These are phyloP conservation scores for Sugiyamaella grinbergsii DNA, from an alignment of 1,139 yeast genomes.

Conservation along the genomic window DNA sequence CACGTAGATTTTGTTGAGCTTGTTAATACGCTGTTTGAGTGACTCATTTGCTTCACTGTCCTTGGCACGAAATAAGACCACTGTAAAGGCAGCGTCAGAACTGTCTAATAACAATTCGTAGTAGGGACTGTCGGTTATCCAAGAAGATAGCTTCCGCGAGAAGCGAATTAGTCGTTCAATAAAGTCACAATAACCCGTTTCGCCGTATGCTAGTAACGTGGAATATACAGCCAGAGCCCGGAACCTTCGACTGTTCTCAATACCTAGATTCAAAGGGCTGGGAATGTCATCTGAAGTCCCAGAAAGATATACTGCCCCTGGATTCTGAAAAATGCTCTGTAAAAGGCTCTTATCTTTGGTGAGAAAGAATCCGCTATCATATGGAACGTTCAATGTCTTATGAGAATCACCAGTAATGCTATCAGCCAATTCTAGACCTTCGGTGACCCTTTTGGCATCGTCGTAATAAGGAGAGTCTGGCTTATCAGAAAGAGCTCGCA, in stretches of 20 bases:
- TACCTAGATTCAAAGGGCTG: conserved; percentile 33
- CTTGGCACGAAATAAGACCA: conserved; percentile 32
- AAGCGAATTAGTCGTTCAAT: conserved; percentile 30
- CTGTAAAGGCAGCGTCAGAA: conserved; percentile 27
- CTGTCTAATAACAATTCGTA: conserved; percentile 30
- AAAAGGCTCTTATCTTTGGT: conserved; percentile 26
- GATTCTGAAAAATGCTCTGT: conserved; percentile 32
- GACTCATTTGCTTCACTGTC: conserved; percentile 21
- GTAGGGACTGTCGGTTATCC: conserved; percentile 24
- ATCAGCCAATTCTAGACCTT: conserved; percentile 35
- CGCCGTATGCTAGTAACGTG: conserved; percentile 35
- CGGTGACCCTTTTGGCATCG: conserved; percentile 27
- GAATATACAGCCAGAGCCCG: conserved; percentile 35
- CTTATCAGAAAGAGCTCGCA: conserved; percentile 26
- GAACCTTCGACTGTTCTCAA: conserved; percentile 37
- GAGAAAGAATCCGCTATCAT: conserved; percentile 36
- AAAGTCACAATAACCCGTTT: conserved; percentile 29
- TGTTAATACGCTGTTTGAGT: conserved; percentile 29
- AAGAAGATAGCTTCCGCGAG: conserved; percentile 30
- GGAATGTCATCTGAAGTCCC: conserved; percentile 14
- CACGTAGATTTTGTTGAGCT: conserved; percentile 28
- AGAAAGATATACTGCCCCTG: conserved; percentile 36
- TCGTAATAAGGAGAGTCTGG: conserved; percentile 17
- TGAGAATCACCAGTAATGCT: conserved; percentile 38
- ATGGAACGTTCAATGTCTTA: conserved; percentile 38